Conservation (phyloP, 306 rosid genomes). For the Dryas drummondii region DNA sequence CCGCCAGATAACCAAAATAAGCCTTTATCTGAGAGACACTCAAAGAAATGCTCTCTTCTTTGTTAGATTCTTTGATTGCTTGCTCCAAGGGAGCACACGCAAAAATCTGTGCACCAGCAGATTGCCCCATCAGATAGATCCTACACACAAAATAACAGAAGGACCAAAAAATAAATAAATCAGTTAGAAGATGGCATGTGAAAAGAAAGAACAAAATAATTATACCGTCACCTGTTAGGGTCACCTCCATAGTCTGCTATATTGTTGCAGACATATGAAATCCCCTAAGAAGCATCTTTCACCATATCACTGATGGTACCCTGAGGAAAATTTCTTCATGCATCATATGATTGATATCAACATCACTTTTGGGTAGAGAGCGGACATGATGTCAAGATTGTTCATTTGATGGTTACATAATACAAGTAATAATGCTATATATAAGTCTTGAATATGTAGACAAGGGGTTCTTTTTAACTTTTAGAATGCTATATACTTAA, state of each 20-base stretch:
- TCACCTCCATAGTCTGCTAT: slow-evolving; percentile 86
- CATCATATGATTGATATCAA: slow-evolving; percentile 19
- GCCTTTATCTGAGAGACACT: slow-evolving; percentile 70
- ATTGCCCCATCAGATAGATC: slow-evolving; percentile 97
- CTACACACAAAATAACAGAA: slow-evolving; percentile 34
- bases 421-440: not conserved
- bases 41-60: slow-evolving; percentile 50
- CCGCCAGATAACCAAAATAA: slow-evolving; percentile 98
- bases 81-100: slow-evolving; percentile 81
- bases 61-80: slow-evolving; percentile 58
- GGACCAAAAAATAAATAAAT: slow-evolving; percentile 19
- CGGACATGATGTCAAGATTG: slow-evolving; percentile 6
- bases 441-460: not conserved
- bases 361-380: slow-evolving; percentile 13
- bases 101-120: slow-evolving; percentile 95
- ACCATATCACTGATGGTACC: slow-evolving; percentile 98
- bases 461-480: not conserved
- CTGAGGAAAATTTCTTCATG: slow-evolving; percentile 93
- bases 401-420: not conserved
- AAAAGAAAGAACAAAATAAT: slow-evolving; percentile 19
- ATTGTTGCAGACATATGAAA: slow-evolving; percentile 66
- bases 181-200: slow-evolving; percentile 19
- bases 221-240: slow-evolving; percentile 61
- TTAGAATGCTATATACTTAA: not conserved
- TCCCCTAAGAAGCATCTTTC: slow-evolving; percentile 70